Conservation (phyloP, 2,329 filamentous ascomycete genomes). For the Fusarium pseudoanthophilum region DNA sequence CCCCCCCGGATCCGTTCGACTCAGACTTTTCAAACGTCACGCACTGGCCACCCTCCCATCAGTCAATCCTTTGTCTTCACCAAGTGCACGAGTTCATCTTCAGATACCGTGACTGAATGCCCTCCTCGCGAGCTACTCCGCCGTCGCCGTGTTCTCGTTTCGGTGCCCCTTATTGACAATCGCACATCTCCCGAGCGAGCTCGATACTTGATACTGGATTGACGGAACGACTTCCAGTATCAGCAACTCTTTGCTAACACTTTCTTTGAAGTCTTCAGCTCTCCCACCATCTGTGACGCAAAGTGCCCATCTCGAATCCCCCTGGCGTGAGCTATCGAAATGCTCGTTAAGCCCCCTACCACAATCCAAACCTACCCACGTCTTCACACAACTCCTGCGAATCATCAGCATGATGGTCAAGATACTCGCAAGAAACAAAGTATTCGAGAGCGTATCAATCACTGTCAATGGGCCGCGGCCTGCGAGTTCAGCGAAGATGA, state of each 20-base stretch:
- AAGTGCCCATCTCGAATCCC: neutral
- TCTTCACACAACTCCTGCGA: neutral
- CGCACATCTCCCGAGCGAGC: neutral
- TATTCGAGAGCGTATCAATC: no score
- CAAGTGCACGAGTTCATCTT: accelerated
- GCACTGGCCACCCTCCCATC: no score
- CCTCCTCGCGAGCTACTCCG: accelerated
- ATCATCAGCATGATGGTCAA: no score
- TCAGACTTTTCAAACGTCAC: neutral
- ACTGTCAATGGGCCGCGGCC: no score
- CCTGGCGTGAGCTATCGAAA: neutral
- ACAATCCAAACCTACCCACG: neutral
- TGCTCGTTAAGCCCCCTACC: neutral
- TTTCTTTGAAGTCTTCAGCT: accelerated
- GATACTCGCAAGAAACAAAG: no score
- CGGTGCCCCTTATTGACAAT: neutral
- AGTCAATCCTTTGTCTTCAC: accelerated
- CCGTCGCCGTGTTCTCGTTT: neutral
- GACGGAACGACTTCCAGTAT: no score
- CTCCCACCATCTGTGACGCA: neutral
- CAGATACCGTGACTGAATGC: neutral
- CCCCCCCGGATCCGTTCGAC: neutral
- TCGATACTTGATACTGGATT: neutral
- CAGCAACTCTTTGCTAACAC: neutral
- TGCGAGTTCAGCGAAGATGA: no score